A percentile compares a stretch with the other conserved stretches of the same genome.
Conservation (phyloP, 2,329 filamentous ascomycete genomes). For the Pyrenochaeta sp. region DNA sequence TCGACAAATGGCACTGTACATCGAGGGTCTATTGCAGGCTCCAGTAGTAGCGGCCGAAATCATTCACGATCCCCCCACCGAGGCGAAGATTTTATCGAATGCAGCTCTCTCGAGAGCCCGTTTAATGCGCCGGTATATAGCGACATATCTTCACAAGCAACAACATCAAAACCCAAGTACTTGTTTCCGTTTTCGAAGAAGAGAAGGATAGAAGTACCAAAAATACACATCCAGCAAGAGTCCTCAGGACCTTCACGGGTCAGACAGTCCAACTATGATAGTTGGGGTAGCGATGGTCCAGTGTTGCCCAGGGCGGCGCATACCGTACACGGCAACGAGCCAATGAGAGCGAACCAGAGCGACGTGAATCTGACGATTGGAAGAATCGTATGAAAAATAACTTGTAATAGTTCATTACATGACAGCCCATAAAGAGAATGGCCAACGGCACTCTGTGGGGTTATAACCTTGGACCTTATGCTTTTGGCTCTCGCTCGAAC, state of each 20-base stretch:
- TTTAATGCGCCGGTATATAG: conserved; percentile 4
- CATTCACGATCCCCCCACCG: conserved; percentile 23
- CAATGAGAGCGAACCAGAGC: conserved; percentile 14
- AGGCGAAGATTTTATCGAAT: conserved; percentile 30
- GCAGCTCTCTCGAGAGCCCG: conserved; percentile 16
- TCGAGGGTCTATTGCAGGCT: conserved; percentile 18
- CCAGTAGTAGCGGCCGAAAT: conserved; percentile 11
- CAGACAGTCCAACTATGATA: conserved; percentile 30
- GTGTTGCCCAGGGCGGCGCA: conserved; percentile 29
- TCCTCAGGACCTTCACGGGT: conserved; percentile 23
- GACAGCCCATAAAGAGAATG: background rate
- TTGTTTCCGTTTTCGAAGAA: conserved; percentile 23
- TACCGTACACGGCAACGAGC: conserved; percentile 19
- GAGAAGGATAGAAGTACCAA: conserved; percentile 14
- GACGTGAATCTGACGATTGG: conserved; percentile 27
- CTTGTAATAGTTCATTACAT: too few species aligned
- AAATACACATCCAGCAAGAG: conserved; percentile 36
- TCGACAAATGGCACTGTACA: conserved; percentile 22
- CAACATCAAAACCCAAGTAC: conserved; percentile 14
- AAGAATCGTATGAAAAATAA: conserved; percentile 20
- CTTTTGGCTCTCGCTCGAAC: too few species aligned
- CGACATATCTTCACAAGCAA: conserved; percentile 14
- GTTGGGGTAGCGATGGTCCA: conserved; percentile 24
- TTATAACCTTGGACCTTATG: too few species aligned
- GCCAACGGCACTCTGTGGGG: too few species aligned